Conservation (phyloP, 768 basidiomycete genomes). For the Leucosporidium scottii region DNA sequence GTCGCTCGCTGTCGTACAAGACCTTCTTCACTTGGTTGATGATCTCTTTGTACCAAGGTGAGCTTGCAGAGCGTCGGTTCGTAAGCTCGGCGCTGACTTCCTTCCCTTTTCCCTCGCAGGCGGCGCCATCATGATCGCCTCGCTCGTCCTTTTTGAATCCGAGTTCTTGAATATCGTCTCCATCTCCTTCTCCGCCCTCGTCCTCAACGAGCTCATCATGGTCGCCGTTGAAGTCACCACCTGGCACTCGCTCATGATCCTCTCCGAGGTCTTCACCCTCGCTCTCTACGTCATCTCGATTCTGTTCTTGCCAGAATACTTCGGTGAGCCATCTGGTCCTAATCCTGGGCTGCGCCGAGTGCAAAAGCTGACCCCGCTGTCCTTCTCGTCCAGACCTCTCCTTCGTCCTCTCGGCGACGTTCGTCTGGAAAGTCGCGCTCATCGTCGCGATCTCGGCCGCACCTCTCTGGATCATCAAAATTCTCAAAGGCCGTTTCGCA, state of each 20-base stretch:
- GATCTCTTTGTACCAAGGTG: slow-evolving; percentile 96
- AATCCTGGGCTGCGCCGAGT: background rate
- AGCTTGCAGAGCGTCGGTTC: too few relatives aligned
- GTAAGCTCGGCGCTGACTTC: background rate
- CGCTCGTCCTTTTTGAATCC: slow-evolving; percentile 87
- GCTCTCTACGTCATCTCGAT: slow-evolving; percentile 85
- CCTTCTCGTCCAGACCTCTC: slow-evolving; percentile 59
- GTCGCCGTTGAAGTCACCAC: slow-evolving; percentile 96
- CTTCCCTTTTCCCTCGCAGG: slow-evolving; percentile 47
- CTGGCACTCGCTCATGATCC: slow-evolving; percentile 94
- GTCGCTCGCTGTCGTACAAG: slow-evolving; percentile 88
- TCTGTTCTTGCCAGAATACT: slow-evolving; percentile 89
- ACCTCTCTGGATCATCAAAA: slow-evolving; percentile 83
- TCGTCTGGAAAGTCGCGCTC: slow-evolving; percentile 89
- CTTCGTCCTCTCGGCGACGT: slow-evolving; percentile 79
- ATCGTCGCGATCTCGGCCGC: slow-evolving; percentile 91
- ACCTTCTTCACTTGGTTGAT: slow-evolving; percentile 98
- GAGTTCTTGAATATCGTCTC: slow-evolving; percentile 98
- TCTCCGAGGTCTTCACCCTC: slow-evolving; percentile 82
- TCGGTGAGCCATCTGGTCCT: slow-evolving; percentile 56
- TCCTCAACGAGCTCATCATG: slow-evolving; percentile 98
- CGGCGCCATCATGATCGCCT: slow-evolving; percentile 97
- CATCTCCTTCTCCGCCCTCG: slow-evolving; percentile 91
- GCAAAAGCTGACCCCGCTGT: background rate
- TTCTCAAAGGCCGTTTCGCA: slow-evolving; percentile 73